Evolutionary conservation across 495 filamentous ascomycete genomes (phyloP).

Genomic region (Xeromyces bisporus): DNA sequence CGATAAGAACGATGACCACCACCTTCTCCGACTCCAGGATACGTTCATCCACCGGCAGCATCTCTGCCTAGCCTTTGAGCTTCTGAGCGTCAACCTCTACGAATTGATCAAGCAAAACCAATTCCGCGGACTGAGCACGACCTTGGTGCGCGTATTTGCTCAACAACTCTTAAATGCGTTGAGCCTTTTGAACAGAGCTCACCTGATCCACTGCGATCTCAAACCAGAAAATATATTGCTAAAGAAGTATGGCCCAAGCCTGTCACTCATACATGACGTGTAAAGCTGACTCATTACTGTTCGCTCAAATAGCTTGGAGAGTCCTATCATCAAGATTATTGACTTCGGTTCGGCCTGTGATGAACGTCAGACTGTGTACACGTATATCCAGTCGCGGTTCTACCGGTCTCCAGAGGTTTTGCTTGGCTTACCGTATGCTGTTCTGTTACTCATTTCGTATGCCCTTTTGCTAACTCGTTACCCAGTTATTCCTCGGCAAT

Average conservation of each 20-base stretch:
- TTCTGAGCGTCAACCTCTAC: slow-evolving; percentile 95
- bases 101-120: slow-evolving; percentile 99
- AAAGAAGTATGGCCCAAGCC: slow-evolving; percentile 64
- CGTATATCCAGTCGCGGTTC: slow-evolving; percentile 97
- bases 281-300: not conserved
- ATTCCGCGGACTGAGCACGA: slow-evolving; percentile 94
- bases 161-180: slow-evolving; percentile 90
- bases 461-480: slow-evolving; percentile 4
- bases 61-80: slow-evolving; percentile 92
- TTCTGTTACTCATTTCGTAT: slow-evolving; percentile 1
- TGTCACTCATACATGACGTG: not conserved
- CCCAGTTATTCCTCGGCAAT: slow-evolving; percentile 92
- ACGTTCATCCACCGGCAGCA: slow-evolving; percentile 98
- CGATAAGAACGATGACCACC: slow-evolving; percentile 98
- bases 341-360: slow-evolving; percentile 99
- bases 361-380: slow-evolving; percentile 97
- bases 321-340: slow-evolving; percentile 99
- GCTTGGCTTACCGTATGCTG: slow-evolving; percentile 65
- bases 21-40: slow-evolving; percentile 87
- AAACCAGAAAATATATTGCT: slow-evolving; percentile 97
- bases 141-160: slow-evolving; percentile 92
- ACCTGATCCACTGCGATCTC: slow-evolving; percentile 94
- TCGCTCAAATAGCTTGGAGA: slow-evolving; percentile 51
- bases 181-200: slow-evolving; percentile 86
- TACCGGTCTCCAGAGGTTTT: slow-evolving; percentile 96